These are phyloP conservation scores for Neofusicoccum parvum DNA, from an alignment of 2,329 filamentous ascomycete species.

Conservation along the genomic window DNA sequence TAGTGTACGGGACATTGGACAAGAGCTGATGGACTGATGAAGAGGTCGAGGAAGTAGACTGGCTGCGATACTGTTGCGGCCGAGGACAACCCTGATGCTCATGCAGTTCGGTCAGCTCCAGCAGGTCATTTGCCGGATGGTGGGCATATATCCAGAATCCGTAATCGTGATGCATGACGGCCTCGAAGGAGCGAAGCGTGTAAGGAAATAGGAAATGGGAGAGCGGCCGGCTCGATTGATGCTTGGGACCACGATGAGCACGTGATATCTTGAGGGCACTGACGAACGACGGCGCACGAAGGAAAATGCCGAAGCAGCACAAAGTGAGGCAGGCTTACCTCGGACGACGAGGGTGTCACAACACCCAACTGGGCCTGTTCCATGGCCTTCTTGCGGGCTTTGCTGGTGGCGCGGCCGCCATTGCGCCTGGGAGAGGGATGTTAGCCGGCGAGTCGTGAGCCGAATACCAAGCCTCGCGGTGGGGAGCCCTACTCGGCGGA, in stretches of 20 bases:
- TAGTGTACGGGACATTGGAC: constrained; percentile 72
- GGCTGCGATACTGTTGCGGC: constrained; percentile 23
- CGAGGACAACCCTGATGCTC: constrained; percentile 19
- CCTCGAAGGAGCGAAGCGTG: constrained; percentile 20
- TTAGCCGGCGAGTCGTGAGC: constrained; percentile 23
- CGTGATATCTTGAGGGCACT: constrained; percentile 6
- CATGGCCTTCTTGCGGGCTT: constrained; percentile 19
- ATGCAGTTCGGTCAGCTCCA: constrained; percentile 21
- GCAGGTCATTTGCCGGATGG: constrained; percentile 20
- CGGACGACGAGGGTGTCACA: constrained; percentile 19
- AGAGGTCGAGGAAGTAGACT: constrained; percentile 38
- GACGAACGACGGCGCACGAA: neutral
- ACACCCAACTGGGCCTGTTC: constrained; percentile 15
- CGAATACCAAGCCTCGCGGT: constrained; percentile 1
- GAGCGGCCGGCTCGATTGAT: constrained; percentile 19
- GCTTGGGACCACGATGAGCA: constrained; percentile 19
- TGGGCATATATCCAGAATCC: constrained; percentile 15
- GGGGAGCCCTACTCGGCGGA: constrained; percentile 59
- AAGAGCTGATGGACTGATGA: constrained; percentile 58
- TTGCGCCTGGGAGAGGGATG: constrained; percentile 9
- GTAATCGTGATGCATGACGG: constrained; percentile 14
- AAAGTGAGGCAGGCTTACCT: constrained; percentile 6
- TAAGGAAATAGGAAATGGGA: constrained; percentile 20
- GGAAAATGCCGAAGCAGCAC: neutral
- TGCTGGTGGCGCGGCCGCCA: constrained; percentile 20